Evolutionary conservation across 2,329 filamentous ascomycete species (phyloP).

Genomic region (Escovopsis sp.): DNA sequence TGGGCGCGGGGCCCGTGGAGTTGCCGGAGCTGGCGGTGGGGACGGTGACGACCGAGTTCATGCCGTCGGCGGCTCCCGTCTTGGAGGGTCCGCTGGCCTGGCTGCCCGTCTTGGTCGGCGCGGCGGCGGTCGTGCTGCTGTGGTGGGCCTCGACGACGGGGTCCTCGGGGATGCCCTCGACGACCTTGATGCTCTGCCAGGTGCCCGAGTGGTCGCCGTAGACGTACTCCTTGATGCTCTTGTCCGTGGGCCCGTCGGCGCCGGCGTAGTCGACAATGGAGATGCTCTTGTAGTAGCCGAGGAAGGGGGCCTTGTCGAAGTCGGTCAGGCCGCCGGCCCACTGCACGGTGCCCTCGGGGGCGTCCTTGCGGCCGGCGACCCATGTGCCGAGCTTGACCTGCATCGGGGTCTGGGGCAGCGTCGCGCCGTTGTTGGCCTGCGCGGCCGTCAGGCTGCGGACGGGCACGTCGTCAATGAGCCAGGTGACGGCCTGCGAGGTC

Average conservation of each 20-base stretch:
- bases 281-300: slow-evolving; percentile 42
- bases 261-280: slow-evolving; percentile 40
- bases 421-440: slow-evolving; percentile 39
- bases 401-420: slow-evolving; percentile 61
- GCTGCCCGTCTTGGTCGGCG: slow-evolving; percentile 4
- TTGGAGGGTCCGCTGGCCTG: slow-evolving; percentile 6
- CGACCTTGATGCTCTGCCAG: slow-evolving; percentile 37
- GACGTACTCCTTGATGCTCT: slow-evolving; percentile 34
- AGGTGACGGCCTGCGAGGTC: slow-evolving; percentile 47
- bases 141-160: slow-evolving; percentile 4
- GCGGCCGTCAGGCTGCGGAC: slow-evolving; percentile 47
- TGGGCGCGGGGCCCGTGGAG: slow-evolving; percentile 6
- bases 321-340: slow-evolving; percentile 52
- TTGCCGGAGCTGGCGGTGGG: slow-evolving; percentile 5
- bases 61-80: slow-evolving; percentile 9
- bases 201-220: slow-evolving; percentile 35
- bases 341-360: slow-evolving; percentile 54
- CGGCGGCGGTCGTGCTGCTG: slow-evolving; percentile 5
- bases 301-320: slow-evolving; percentile 37
- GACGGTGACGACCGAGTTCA: slow-evolving; percentile 8
- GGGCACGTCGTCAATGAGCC: slow-evolving; percentile 46
- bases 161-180: slow-evolving; percentile 20
- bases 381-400: slow-evolving; percentile 56
- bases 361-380: slow-evolving; percentile 43
- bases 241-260: slow-evolving; percentile 23